Conservation (phyloP, 345 rosid genomes). For the Chamaenerion angustifolium region DNA sequence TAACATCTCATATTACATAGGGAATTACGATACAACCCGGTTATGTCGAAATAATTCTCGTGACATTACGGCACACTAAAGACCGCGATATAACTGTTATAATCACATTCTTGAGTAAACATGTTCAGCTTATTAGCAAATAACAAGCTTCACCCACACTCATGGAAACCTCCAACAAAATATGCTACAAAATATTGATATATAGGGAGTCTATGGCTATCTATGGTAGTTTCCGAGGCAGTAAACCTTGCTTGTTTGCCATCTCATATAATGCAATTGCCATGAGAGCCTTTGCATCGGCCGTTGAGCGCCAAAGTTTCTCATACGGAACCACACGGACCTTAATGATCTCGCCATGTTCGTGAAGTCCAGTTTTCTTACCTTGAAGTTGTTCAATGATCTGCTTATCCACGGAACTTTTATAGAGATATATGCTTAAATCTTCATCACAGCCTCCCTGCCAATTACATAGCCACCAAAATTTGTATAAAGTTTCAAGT, state of each 20-base stretch:
- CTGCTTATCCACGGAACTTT: slow-evolving; percentile 43
- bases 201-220: too few relatives aligned
- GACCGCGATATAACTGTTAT: too few relatives aligned
- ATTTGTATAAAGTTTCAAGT: too few relatives aligned
- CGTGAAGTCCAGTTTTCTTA: slow-evolving; percentile 60
- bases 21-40: too few relatives aligned
- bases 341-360: slow-evolving; percentile 73
- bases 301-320: slow-evolving; percentile 63
- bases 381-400: slow-evolving; percentile 56
- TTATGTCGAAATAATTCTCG: too few relatives aligned
- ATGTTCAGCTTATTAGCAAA: too few relatives aligned
- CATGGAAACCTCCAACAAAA: background rate
- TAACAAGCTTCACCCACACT: too few relatives aligned
- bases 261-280: slow-evolving; percentile 71
- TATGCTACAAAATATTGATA: too few relatives aligned
- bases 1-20: too few relatives aligned
- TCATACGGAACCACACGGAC: slow-evolving; percentile 46
- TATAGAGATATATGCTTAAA: slow-evolving; percentile 56
- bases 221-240: slow-evolving; percentile 13
- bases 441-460: slow-evolving; percentile 98
- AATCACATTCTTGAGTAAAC: too few relatives aligned
- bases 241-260: slow-evolving; percentile 47
- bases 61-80: too few relatives aligned
- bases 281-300: slow-evolving; percentile 61
- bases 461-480: slow-evolving; percentile 1